These are phyloP conservation scores for Trypanosoma avium DNA, from an alignment of 208 protist genomes.

Conservation along the genomic window DNA sequence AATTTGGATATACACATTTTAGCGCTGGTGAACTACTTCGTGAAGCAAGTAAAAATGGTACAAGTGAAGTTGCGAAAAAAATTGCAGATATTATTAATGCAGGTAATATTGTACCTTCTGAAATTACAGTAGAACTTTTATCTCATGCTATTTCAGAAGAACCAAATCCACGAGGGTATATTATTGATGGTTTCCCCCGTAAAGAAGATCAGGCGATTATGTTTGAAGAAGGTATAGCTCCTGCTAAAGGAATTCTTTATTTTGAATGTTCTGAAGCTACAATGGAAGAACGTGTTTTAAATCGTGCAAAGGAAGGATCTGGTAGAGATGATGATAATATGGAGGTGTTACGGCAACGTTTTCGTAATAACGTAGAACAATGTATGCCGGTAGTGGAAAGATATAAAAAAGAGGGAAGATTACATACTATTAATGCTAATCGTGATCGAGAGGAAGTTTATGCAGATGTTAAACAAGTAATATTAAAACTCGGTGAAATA, in stretches of 20 bases:
- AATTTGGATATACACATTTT: slow-evolving; percentile 87
- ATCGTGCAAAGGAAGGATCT: slow-evolving; percentile 34
- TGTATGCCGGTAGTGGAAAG: slow-evolving; percentile 85
- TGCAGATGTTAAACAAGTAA: slow-evolving; percentile 43
- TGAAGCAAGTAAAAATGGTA: slow-evolving; percentile 55
- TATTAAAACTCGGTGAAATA: slow-evolving; percentile 44
- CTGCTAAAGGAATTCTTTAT: slow-evolving; percentile 67
- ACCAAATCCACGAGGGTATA: slow-evolving; percentile 70
- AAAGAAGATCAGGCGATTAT: slow-evolving; percentile 82
- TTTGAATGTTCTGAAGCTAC: slow-evolving; percentile 78
- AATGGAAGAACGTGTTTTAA: slow-evolving; percentile 71
- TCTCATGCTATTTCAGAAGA: slow-evolving; percentile 52
- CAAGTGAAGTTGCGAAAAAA: slow-evolving; percentile 69
- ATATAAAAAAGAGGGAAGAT: slow-evolving; percentile 64
- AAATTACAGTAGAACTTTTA: slow-evolving; percentile 88
- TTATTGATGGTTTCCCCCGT: slow-evolving; percentile 90
- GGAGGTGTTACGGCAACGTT: slow-evolving; percentile 70
- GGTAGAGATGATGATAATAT: slow-evolving; percentile 77
- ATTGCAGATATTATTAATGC: slow-evolving; percentile 60
- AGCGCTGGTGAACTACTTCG: slow-evolving; percentile 86
- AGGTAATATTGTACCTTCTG: slow-evolving; percentile 84
- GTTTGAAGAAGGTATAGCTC: slow-evolving; percentile 81
- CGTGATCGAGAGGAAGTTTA: slow-evolving; percentile 65
- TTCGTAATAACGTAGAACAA: slow-evolving; percentile 75
- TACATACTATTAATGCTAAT: slow-evolving; percentile 70